phyloP scores from a whole-genome alignment of 148 eudicot species.

The Silene latifolia region DNA sequence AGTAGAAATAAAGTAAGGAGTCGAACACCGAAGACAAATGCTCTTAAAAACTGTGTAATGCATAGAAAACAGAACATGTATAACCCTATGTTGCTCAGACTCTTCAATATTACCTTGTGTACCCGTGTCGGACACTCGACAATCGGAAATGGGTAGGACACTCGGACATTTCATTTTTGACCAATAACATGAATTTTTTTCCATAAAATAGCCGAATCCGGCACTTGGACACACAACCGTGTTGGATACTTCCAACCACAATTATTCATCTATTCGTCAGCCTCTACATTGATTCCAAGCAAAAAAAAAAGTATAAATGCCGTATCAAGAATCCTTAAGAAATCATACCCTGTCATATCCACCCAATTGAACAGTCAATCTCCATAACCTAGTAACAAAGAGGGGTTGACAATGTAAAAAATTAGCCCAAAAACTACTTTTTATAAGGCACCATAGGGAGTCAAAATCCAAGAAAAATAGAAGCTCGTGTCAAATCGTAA shows the following conservation, averaged over 20 bases:
- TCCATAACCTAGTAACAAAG: constrained; percentile 68
- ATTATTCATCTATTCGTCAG: neutral
- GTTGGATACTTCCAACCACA: neutral
- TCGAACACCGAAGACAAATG: neutral
- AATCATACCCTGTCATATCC: constrained; percentile 90
- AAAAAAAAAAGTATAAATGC: neutral
- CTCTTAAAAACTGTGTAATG: neutral
- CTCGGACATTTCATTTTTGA: no score
- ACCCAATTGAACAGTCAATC: constrained; percentile 70
- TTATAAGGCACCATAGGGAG: neutral
- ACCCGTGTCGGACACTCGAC: no score
- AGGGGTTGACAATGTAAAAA: neutral
- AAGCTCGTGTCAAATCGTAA: neutral
- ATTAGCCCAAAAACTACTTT: neutral
- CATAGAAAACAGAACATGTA: neutral
- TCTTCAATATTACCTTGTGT: no score
- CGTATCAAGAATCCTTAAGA: constrained; percentile 7
- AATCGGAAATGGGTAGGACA: no score
- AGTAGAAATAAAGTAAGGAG: neutral
- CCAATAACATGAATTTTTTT: no score
- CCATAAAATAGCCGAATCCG: no score
- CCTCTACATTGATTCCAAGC: neutral
- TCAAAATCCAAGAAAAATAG: constrained; percentile 3
- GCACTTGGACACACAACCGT: no score
- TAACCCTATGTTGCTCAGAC: neutral